Conservation (phyloP, 441 rosid genomes). For the Macaranga tanarius region DNA sequence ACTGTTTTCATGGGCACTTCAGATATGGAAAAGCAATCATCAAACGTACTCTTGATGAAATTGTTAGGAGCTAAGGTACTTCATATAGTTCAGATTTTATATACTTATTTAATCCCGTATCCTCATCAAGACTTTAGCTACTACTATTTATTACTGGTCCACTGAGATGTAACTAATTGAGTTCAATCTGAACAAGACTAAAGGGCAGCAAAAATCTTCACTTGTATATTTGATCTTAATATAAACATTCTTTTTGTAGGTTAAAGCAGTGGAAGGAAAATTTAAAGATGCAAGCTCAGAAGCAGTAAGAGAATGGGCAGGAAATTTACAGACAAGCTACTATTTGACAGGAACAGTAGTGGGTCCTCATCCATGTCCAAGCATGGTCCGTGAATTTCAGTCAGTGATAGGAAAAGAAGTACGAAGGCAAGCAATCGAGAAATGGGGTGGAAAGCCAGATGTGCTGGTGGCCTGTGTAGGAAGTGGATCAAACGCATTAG, state of each 20-base stretch:
- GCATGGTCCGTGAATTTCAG: slow-evolving; percentile 74
- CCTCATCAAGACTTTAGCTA: too few species aligned
- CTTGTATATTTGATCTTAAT: too few species aligned
- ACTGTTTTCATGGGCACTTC: slow-evolving; percentile 64
- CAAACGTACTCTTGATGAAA: slow-evolving; percentile 54
- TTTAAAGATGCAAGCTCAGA: slow-evolving; percentile 74
- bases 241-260: slow-evolving; percentile 35
- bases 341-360: slow-evolving; percentile 54
- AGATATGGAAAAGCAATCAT: slow-evolving; percentile 62
- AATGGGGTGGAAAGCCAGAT: slow-evolving; percentile 86
- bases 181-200: too few species aligned
- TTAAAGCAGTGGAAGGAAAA: slow-evolving; percentile 41
- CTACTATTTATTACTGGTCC: too few species aligned
- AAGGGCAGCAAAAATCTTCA: too few species aligned
- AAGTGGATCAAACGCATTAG: slow-evolving; percentile 78
- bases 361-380: slow-evolving; percentile 87
- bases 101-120: too few species aligned
- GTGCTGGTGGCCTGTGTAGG: slow-evolving; percentile 79
- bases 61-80: slow-evolving; percentile 63
- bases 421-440: slow-evolving; percentile 63
- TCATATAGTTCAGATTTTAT: not conserved
- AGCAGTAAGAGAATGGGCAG: slow-evolving; percentile 62
- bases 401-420: slow-evolving; percentile 78
- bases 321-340: slow-evolving; percentile 43
- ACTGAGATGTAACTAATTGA: too few species aligned